Base-by-base conservation (phyloP, 345 rosid species). In the Rhodomyrtus tomentosa region DNA sequence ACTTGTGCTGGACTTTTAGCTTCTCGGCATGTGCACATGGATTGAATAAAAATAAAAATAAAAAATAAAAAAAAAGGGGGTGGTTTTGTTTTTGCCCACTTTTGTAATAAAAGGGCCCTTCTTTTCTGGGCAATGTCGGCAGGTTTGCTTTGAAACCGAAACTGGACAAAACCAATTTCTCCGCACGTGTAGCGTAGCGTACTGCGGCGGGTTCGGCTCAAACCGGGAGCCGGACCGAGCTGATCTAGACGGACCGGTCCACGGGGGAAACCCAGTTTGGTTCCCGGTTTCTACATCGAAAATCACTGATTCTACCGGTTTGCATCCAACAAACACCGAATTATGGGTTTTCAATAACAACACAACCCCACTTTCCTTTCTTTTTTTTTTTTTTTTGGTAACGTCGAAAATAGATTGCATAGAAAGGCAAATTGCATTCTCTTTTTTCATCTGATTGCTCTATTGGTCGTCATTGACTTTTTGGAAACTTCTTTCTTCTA, bases 301-400 rank as follows among this genome's bases (percentile, higher is more conserved):
- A n/a, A n/a, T 8, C 4, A 6, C 36, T 2, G 13, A 0, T 12
- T n/a, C 29, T 56, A n/a, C 3, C 12, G 0, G 0, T 51, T 52
- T 52, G 22, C 54, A 18, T 18, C 22, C 54, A 5, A 45, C 49
- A 45, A 45, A 7, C 1, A 45, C 9, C 49, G 10, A 18, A 18
- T 18, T 52, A 18, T 52, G 22, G 18, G 6, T 52, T 50, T 52
- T 51, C 54, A 51, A 27, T 0, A 1, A 6, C 0, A 7, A 0
- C 21, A 14, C 15, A 59, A 15, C 1, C 38, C 0, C 38, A 59
- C 72, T 59, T n/a, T n/a, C n/a, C n/a, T n/a, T n/a, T n/a, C n/a
- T n/a, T n/a, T n/a, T n/a, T n/a, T n/a, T n/a, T n/a, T n/a, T n/a
- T n/a, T n/a, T n/a, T n/a, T n/a, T n/a, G n/a, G n/a, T n/a, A n/a